These are phyloP conservation scores for Erysimum pusillum DNA, from an alignment of 441 rosid genomes.

Conservation along the genomic window DNA sequence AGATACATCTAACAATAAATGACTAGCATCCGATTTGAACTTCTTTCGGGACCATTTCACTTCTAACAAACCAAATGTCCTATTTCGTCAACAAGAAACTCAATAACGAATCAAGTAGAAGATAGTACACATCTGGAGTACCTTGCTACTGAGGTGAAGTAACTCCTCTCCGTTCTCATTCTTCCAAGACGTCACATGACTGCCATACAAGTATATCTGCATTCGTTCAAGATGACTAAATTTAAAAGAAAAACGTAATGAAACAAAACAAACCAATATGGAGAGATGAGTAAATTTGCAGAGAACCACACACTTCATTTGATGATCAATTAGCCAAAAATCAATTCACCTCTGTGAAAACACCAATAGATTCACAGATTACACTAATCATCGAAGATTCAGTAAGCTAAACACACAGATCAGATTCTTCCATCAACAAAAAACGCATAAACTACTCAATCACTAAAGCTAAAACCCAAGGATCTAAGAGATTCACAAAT, in stretches of 20 bases:
- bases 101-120: background rate
- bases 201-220: constrained; percentile 76
- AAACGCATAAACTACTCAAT: constrained; percentile 7
- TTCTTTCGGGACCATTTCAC: background rate
- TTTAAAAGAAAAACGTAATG: background rate
- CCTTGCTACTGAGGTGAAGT: constrained; percentile 79
- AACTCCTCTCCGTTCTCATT: constrained; percentile 74
- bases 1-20: constrained; percentile 4
- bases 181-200: constrained; percentile 82
- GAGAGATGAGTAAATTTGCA: constrained; percentile 6
- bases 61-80: constrained; percentile 16
- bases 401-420: constrained; percentile 29
- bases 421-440: background rate
- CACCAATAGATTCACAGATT: constrained; percentile 18
- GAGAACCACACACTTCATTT: constrained; percentile 21
- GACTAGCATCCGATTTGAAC: background rate
- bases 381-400: constrained; percentile 5
- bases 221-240: constrained; percentile 2
- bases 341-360: background rate
- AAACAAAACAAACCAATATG: constrained; percentile 20
- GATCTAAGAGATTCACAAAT: constrained; percentile 35
- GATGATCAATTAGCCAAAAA: constrained; percentile 1
- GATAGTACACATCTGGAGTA: constrained; percentile 29
- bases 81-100: constrained; percentile 22
- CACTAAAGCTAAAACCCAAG: constrained; percentile 24